phyloP scores from a whole-genome alignment of 441 rosid species.

The Melastoma candidum region DNA sequence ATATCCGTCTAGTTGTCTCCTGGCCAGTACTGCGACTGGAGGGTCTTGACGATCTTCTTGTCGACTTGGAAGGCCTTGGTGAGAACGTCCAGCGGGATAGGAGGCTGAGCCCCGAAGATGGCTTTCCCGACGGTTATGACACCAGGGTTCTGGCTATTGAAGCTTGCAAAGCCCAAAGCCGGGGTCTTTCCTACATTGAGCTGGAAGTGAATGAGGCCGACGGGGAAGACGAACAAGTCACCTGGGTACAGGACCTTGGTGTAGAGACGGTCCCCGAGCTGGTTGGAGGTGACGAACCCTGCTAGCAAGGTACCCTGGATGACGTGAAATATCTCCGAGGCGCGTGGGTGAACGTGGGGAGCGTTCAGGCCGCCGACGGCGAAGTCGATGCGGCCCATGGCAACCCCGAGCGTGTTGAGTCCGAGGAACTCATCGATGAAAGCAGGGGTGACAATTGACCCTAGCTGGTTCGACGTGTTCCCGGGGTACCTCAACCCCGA shows the following conservation, averaged over 20 bases:
- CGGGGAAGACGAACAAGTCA: not conserved
- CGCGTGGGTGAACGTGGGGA: constrained; percentile 6
- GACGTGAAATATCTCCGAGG: not conserved
- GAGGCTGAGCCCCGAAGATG: not conserved
- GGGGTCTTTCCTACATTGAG: too few species aligned
- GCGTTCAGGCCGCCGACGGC: constrained; percentile 4
- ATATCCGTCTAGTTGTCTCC: too few species aligned
- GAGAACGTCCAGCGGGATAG: not conserved
- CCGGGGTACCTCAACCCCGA: too few species aligned
- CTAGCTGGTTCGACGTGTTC: too few species aligned
- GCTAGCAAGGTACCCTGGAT: not conserved
- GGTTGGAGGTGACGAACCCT: constrained; percentile 3
- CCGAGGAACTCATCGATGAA: not conserved
- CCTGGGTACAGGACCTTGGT: constrained; percentile 5
- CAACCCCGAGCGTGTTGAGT: constrained; percentile 3
- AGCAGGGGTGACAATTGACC: not conserved
- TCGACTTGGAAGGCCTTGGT: too few species aligned
- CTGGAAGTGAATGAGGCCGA: too few species aligned
- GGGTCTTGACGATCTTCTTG: too few species aligned
- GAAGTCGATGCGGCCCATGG: constrained; percentile 1
- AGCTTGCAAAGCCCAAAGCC: too few species aligned
- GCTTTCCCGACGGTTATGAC: not conserved
- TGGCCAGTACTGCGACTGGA: too few species aligned
- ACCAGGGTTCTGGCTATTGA: too few species aligned
- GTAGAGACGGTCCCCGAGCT: not conserved